These are phyloP conservation scores for Orbilia javanica DNA, from an alignment of 2,329 filamentous ascomycete species.

Conservation along the genomic window DNA sequence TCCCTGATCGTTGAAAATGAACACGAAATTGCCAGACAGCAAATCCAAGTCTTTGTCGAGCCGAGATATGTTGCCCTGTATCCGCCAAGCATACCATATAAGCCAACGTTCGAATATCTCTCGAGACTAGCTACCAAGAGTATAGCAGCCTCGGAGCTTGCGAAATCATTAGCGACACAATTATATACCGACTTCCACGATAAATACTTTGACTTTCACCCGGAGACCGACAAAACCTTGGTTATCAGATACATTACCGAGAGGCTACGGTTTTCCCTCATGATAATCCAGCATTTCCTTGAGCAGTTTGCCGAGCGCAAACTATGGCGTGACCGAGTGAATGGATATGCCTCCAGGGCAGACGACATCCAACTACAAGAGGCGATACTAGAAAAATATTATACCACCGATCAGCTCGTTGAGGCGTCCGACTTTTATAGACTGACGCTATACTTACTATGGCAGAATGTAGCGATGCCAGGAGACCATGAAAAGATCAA, in stretches of 20 bases:
- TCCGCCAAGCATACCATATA: conserved; percentile 28
- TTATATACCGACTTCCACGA: conserved; percentile 53
- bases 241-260: conserved; percentile 54
- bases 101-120: conserved; percentile 50
- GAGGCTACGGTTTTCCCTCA: conserved; percentile 50
- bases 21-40: conserved; percentile 45
- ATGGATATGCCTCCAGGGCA: conserved; percentile 36
- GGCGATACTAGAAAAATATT: conserved; percentile 57
- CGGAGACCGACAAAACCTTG: conserved; percentile 28
- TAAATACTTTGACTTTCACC: conserved; percentile 55
- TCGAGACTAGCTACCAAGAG: conserved; percentile 55
- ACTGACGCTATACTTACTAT: conserved; percentile 45
- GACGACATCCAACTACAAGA: conserved; percentile 55
- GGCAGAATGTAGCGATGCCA: conserved; percentile 52
- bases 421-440: conserved; percentile 57
- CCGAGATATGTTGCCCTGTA: conserved; percentile 52
- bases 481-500: conserved; percentile 36
- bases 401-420: conserved; percentile 50
- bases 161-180: conserved; percentile 41
- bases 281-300: conserved; percentile 55
- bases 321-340: conserved; percentile 37
- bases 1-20: conserved; percentile 40
- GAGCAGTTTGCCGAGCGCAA: conserved; percentile 56
- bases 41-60: conserved; percentile 43
- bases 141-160: conserved; percentile 52